These are phyloP conservation scores for Fusarium haematococcum DNA, from an alignment of 2,329 filamentous ascomycete species.

Conservation along the genomic window DNA sequence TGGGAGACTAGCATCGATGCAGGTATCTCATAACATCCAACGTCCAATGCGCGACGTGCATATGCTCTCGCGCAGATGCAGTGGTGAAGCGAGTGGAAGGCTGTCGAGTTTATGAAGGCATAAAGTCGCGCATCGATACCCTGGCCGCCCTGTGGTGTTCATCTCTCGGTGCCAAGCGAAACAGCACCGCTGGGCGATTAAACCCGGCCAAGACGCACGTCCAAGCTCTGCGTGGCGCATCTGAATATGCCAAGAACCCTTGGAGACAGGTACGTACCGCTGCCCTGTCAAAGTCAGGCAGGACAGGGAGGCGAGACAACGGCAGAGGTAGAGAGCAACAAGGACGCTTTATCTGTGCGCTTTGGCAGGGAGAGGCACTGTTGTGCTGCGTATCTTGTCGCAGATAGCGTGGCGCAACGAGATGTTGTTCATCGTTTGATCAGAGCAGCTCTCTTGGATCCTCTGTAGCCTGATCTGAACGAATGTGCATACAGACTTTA, in stretches of 20 bases:
- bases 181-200: conserved; percentile 33
- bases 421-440: background rate
- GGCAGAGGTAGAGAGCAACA: conserved; percentile 16
- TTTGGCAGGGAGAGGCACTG: background rate
- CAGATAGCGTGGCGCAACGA: background rate
- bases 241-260: conserved; percentile 30
- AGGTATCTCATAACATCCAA: background rate
- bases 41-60: background rate
- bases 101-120: conserved; percentile 12
- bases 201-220: conserved; percentile 33
- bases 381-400: background rate
- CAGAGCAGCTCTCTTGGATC: background rate
- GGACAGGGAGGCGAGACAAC: conserved; percentile 24
- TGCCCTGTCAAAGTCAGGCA: conserved; percentile 18
- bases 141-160: conserved; percentile 23
- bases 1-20: background rate
- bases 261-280: conserved; percentile 21
- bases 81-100: background rate
- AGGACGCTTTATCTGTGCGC: background rate
- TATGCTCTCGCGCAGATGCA: background rate
- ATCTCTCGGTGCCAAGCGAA: conserved; percentile 39
- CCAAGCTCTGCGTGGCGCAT: conserved; percentile 31
- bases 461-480: background rate
- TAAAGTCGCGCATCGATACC: conserved; percentile 34
- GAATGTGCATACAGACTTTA: background rate